Base-by-base conservation (phyloP, 164 flowering plant genomes). In the Magnolia sinica region DNA sequence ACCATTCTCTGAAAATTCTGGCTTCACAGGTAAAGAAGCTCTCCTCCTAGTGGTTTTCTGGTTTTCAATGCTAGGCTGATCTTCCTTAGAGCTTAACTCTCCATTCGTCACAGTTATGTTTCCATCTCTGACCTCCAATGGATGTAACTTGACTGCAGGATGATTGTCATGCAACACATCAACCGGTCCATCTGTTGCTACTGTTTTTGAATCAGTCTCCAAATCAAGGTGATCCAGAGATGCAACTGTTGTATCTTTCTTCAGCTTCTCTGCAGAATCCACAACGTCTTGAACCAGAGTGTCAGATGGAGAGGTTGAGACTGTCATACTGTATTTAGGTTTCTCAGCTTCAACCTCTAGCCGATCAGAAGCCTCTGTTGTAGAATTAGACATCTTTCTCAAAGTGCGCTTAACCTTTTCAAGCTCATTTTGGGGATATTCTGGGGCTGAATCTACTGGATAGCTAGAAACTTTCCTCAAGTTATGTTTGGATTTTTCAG, bases 371-470 rank as follows among this genome's bases (percentile, higher is more conserved):
- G 74, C 82, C 64, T 85, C 88, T 24, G 63, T 22, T 2, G 79
- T 71, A 14, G 90, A 80, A 70, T 77, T 82, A 58, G 90, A 86
- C 79, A 91, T 88, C 80, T 90, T 91, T 76, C 91, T 86, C 83
- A 91, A 76, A 77, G 76, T 90, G 18, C 89, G 89, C 75, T 91
- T 89, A 16, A 89, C 91, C 84, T 90, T 90, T 76, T 88, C 92
- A 78, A 91, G 87, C 82, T 90, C 96, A 80, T 45, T 84, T 75
- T 87, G 89, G 55, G 91, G 89, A 84, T 88, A 79, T 76, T 90
- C 93, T 66, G 76, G 85, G 24, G 74, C 84, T 50, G 88, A 68
- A 37, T 89, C 92, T 69, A 64, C 80, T 22, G 86, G 77, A 73
- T 84, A 84, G 71, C 79, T 82, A 3, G 88, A 65, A 76, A 79